A percentile compares a stretch with the other conserved stretches of the same genome.
Evolutionary conservation across 192 early-diverging fungal species (phyloP).

Genomic region (Tieghemiomyces parasiticus): DNA sequence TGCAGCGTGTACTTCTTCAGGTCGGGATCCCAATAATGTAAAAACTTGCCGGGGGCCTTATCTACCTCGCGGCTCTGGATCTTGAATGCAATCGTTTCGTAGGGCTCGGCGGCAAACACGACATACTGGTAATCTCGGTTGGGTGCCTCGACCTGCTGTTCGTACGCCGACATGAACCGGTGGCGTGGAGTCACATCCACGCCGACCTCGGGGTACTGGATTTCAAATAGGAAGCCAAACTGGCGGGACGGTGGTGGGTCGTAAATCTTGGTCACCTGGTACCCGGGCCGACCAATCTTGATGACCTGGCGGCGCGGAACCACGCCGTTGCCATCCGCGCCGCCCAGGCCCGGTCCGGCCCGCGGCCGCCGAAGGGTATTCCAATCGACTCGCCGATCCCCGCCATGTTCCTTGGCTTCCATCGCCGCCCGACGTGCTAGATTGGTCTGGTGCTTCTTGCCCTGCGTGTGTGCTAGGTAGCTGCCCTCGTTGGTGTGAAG

Average conservation of each 20-base stretch:
- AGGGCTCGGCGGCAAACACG: conserved; percentile 90
- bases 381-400: conserved; percentile 16
- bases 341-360: conserved; percentile 10
- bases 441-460: conserved; percentile 96
- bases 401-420: conserved; percentile 61
- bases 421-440: conserved; percentile 74
- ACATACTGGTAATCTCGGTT: conserved; percentile 84
- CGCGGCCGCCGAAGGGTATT: conserved; percentile 14
- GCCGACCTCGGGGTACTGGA: conserved; percentile 88
- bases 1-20: conserved; percentile 76
- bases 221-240: conserved; percentile 81
- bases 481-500: conserved; percentile 86
- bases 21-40: conserved; percentile 91
- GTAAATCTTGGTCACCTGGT: conserved; percentile 78
- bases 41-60: conserved; percentile 67
- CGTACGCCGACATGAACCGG: conserved; percentile 94
- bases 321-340: conserved; percentile 24
- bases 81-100: conserved; percentile 89
- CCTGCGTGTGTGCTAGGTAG: conserved; percentile 94
- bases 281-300: conserved; percentile 95
- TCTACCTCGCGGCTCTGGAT: conserved; percentile 91
- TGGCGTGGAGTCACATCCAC: conserved; percentile 72
- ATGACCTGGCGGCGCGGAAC: conserved; percentile 67
- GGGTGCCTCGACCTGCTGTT: conserved; percentile 80
- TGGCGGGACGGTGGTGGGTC: conserved; percentile 79